Evolutionary conservation across 2,329 filamentous ascomycete species (phyloP).

Genomic region (Tolypocladium ovalisporum): DNA sequence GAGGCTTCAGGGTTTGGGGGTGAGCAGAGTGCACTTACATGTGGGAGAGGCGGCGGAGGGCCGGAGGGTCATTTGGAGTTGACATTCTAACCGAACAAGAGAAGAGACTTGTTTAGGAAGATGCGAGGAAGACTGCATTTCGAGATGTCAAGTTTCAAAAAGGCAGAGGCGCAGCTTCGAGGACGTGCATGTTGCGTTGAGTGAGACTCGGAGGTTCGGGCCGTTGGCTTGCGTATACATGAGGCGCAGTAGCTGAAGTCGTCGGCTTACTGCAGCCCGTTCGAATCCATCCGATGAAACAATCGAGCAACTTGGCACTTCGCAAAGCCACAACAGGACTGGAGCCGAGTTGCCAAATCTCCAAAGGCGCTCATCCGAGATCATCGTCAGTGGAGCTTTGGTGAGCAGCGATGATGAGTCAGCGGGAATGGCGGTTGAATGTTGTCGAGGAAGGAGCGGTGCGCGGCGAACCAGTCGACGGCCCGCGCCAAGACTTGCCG

Average conservation of each 20-base stretch:
- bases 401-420: not conserved
- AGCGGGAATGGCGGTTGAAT: not conserved
- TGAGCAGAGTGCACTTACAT: not conserved
- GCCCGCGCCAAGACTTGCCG: not conserved
- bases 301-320: no score
- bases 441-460: not conserved
- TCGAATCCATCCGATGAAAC: no score
- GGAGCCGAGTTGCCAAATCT: not conserved
- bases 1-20: not conserved
- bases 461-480: not conserved
- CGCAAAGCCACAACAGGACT: no score
- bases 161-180: not conserved
- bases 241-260: no score
- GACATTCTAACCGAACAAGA: not conserved
- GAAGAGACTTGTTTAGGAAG: no score
- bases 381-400: not conserved
- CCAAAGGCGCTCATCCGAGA: not conserved
- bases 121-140: not conserved
- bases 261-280: no score
- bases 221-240: not conserved
- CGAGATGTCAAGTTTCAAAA: not conserved
- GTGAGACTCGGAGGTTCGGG: not conserved
- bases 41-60: slow-evolving; percentile 1
- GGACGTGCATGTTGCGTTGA: not conserved
- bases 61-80: not conserved